Evolutionary conservation across 2,329 filamentous ascomycete species (phyloP), one percentile per base, ranked within the genome.

Genomic region (Colletotrichum sp.): DNA sequence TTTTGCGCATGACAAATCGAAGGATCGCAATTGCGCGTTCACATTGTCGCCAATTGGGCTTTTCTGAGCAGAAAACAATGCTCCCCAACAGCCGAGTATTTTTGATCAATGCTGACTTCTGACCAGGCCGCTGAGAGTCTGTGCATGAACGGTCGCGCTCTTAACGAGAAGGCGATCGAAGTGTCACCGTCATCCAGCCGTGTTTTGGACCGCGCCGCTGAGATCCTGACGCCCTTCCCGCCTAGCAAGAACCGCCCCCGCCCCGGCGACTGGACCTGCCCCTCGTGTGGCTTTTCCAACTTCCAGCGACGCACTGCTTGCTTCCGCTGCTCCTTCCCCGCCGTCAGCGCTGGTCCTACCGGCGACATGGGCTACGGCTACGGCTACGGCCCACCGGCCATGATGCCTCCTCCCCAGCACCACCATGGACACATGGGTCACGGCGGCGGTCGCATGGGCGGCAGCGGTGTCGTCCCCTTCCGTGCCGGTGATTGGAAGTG

Each of bases 241-340:
- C 97, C 97, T 1, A 98, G 96, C 87, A 99, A 99, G 91, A 99
- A 99, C 87, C 93, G 97, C 58, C 97, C 97, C 77, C 94, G 97
- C 73, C 97, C 97, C 52, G 97, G 97, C 84, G 97, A 99, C 86
- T 99, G 97, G 97, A 98, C 96, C 76, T 99, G 97, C 89, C 97
- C 97, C 61, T 98, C 96, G 68, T 99, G 97, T 83, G 97, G 97
- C 76, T 99, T 99, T 88, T 98, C 96, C 81, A 99, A 99, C 90
- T 99, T 99, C 89, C 97, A 99, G 87, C 95, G 97, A 81, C 95
- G 97, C 80, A 98, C 97, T 21, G 97, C 96, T 68, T 99, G 97
- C 87, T 99, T 99, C 94, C 94, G 97, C 80, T 99, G 97, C 89
- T 98, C 96, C 2, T 99, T 97, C 92, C 96, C 97, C n/a, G 96